Evolutionary conservation across 2,329 filamentous ascomycete species (phyloP).

Genomic region (Penicillium sp.): DNA sequence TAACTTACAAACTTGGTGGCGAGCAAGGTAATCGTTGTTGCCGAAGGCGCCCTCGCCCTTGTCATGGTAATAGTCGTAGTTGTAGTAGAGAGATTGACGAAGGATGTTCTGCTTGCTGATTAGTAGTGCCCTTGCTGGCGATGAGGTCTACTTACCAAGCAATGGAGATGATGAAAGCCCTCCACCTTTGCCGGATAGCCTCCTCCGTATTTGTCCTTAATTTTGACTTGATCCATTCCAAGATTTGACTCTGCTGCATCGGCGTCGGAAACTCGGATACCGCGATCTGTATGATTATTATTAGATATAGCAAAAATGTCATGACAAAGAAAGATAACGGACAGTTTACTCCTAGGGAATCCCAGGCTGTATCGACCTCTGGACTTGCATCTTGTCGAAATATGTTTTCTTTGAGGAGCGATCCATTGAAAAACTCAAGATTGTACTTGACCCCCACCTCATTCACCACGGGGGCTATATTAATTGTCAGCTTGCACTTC

Average conservation of each 20-base stretch:
- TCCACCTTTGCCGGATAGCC: conserved; percentile 51
- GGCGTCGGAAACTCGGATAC: conserved; percentile 54
- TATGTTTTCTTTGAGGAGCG: conserved; percentile 58
- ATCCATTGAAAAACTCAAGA: conserved; percentile 58
- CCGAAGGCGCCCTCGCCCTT: conserved; percentile 57
- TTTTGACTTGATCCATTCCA: conserved; percentile 59
- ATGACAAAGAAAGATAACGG: conserved; percentile 16
- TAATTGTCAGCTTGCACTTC: neutral
- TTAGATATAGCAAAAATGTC: neutral
- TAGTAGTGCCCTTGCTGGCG: neutral
- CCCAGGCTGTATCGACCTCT: conserved; percentile 64
- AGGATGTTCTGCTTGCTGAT: conserved; percentile 56
- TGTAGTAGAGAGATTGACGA: conserved; percentile 63
- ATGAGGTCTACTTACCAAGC: conserved; percentile 48
- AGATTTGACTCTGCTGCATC: conserved; percentile 58
- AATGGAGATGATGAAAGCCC: conserved; percentile 50
- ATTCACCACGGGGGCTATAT: conserved; percentile 40
- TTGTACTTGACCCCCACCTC: conserved; percentile 50
- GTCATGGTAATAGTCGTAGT: conserved; percentile 61
- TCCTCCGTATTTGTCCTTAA: conserved; percentile 60
- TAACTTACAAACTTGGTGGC: conserved; percentile 61
- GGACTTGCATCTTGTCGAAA: conserved; percentile 57
- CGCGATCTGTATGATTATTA: conserved; percentile 40
- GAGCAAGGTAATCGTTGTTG: conserved; percentile 60
- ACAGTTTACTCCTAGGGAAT: conserved; percentile 57